These are phyloP conservation scores for Boletellus emodensis DNA, from an alignment of 768 basidiomycete genomes.

Conservation along the genomic window DNA sequence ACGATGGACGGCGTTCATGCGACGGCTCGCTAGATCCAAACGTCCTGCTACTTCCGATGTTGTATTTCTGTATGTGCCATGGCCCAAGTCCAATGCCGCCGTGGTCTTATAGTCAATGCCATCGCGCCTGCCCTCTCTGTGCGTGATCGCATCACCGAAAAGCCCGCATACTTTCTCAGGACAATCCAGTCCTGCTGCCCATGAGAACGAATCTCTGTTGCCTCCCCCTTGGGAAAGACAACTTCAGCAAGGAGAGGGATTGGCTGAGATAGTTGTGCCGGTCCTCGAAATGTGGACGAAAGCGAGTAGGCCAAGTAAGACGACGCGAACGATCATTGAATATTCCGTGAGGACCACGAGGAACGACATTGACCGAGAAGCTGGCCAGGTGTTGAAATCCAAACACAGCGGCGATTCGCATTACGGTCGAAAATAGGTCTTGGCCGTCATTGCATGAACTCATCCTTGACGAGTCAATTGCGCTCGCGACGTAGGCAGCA, in stretches of 20 bases:
- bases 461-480: neutral
- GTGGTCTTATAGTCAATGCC: conserved; percentile 7
- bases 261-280: conserved; percentile 9
- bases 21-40: conserved; percentile 31
- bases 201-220: conserved; percentile 61
- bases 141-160: conserved; percentile 11
- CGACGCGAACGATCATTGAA: conserved; percentile 7
- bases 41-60: conserved; percentile 12
- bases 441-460: conserved; percentile 17
- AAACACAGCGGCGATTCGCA: conserved; percentile 7
- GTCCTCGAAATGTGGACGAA: conserved; percentile 13
- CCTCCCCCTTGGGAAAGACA: conserved; percentile 41
- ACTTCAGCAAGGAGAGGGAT: conserved; percentile 32
- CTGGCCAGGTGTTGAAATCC: conserved; percentile 26
- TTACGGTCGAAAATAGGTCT: conserved; percentile 30
- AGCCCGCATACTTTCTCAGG: conserved; percentile 15
- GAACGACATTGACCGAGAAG: conserved; percentile 12
- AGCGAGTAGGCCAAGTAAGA: conserved; percentile 11
- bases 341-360: conserved; percentile 1
- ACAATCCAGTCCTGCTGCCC: conserved; percentile 31
- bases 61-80: conserved; percentile 35
- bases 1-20: neutral
- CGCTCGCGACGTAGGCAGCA: neutral
- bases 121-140: conserved; percentile 21
- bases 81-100: conserved; percentile 25